These are phyloP conservation scores for Nemania diffusa DNA, from an alignment of 2,329 filamentous ascomycete species.

Conservation along the genomic window DNA sequence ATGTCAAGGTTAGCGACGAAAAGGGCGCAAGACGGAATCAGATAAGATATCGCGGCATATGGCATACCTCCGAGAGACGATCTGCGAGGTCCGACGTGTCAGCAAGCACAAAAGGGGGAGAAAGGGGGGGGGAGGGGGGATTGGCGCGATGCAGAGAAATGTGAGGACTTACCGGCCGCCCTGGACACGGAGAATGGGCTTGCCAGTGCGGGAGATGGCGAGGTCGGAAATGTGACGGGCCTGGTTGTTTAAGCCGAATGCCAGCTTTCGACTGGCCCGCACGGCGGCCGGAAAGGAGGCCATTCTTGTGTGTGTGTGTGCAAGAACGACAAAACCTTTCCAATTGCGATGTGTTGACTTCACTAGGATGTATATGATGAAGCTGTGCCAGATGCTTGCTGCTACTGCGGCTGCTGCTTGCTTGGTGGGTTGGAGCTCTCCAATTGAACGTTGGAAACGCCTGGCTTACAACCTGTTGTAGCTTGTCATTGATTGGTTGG, in stretches of 20 bases:
- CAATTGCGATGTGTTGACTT: slow-evolving; percentile 43
- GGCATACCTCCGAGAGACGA: slow-evolving; percentile 84
- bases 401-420: slow-evolving; percentile 12
- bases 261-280: slow-evolving; percentile 62
- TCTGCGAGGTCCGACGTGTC: slow-evolving; percentile 56
- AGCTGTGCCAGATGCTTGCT: slow-evolving; percentile 19
- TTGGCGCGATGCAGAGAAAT: slow-evolving; percentile 31
- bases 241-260: slow-evolving; percentile 57
- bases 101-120: too few relatives aligned
- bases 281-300: slow-evolving; percentile 66
- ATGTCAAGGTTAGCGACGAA: slow-evolving; percentile 37
- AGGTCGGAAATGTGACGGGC: slow-evolving; percentile 78
- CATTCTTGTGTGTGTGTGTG: slow-evolving; percentile 57
- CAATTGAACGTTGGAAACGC: slow-evolving; percentile 21
- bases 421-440: slow-evolving; percentile 44
- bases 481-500: slow-evolving; percentile 34
- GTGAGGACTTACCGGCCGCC: slow-evolving; percentile 80
- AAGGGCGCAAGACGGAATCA: slow-evolving; percentile 18
- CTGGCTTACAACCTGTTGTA: slow-evolving; percentile 39
- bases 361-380: slow-evolving; percentile 33
- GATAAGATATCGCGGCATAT: not conserved
- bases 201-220: slow-evolving; percentile 92
- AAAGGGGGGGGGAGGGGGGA: too few relatives aligned
- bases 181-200: slow-evolving; percentile 88
- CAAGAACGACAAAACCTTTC: slow-evolving; percentile 47